A percentile compares a stretch with the other conserved stretches of the same genome.
Evolutionary conservation across 2,329 filamentous ascomycete species (phyloP).

Genomic region (Aspergillus ruber): DNA sequence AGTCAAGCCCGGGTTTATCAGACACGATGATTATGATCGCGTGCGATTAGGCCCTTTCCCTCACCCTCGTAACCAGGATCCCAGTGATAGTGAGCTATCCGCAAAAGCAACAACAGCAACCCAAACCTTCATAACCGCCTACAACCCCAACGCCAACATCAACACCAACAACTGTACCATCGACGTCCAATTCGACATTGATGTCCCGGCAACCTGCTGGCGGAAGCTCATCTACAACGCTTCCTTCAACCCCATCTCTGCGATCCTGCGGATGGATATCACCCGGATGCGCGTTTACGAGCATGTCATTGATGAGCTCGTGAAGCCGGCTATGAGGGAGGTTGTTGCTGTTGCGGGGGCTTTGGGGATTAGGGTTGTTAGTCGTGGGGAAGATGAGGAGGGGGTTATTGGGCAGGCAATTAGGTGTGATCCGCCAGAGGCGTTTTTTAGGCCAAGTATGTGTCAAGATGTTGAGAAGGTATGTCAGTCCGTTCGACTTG

Average conservation of each 20-base stretch:
- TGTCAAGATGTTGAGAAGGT: constrained; percentile 40
- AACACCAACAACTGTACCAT: constrained; percentile 38
- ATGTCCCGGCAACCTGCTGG: constrained; percentile 26
- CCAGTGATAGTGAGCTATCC: not conserved
- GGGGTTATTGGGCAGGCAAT: constrained; percentile 44
- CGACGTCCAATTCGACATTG: constrained; percentile 23
- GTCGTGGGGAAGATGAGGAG: constrained; percentile 39
- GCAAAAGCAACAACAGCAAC: constrained; percentile 21
- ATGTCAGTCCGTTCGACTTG: not conserved
- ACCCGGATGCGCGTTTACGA: constrained; percentile 44
- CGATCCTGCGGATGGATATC: constrained; percentile 48
- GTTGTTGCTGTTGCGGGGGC: constrained; percentile 38
- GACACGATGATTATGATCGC: constrained; percentile 48
- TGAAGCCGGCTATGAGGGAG: constrained; percentile 47
- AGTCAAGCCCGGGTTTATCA: constrained; percentile 40
- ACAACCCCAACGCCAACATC: constrained; percentile 45
- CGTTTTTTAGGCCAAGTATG: constrained; percentile 50
- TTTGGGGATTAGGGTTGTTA: constrained; percentile 38
- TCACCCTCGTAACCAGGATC: constrained; percentile 3
- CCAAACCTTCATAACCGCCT: constrained; percentile 42
- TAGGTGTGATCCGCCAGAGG: constrained; percentile 41
- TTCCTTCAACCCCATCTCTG: constrained; percentile 48
- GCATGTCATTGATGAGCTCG: constrained; percentile 40
- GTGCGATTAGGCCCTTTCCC: constrained; percentile 48
- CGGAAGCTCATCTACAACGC: constrained; percentile 45